Base-by-base conservation (phyloP, 2,329 filamentous ascomycete genomes). In the Diaporthe citriasiana region DNA sequence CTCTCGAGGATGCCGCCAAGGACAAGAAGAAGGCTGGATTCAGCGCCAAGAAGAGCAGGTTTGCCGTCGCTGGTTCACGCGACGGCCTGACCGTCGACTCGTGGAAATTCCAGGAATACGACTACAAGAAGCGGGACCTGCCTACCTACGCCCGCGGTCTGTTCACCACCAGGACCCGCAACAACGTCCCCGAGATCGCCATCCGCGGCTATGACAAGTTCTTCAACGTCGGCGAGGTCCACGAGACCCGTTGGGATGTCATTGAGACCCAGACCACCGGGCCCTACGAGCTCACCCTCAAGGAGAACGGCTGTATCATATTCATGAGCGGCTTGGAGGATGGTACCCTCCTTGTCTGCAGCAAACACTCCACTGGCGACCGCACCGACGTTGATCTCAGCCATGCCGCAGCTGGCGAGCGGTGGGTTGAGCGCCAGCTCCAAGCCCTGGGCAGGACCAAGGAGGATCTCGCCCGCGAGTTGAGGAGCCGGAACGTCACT, bases 241-340 rank as follows among this genome's bases (percentile, higher is more conserved):
- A 86, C 60, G 91, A 93, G 77, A 99, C 97, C 4, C 89, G 92
- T 79, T 99, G 97, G 97, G 83, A 86, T 22, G 94, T 93, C 79
- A 94, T 99, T 75, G 87, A 93, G 80, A 83, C 84, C 38, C 89
- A 93, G 72, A 98, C 97, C 0, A 86, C 90, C 76, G 95, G 95
- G 0, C 97, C 97, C 0, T 99, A 98, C 79, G 97, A 99, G 84
- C 86, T 99, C 72, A 98, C 95, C 73, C 91, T 98, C 70, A 99
- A 99, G 85, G 97, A 99, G 84, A 99, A 99, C 80, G 97, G 97
- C n/a, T 99, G 97, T 83, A 99, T 99, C 83, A 98, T 99, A 78
- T 99, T 99, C 85, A 92, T 99, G 57, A 93, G 95, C 22, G 97
- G 95, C 19, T 87, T 99, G 30, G 94, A 97, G 79, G 95, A 98